Conservation (phyloP, 257 asterid genomes). For the Plantago ovata region DNA sequence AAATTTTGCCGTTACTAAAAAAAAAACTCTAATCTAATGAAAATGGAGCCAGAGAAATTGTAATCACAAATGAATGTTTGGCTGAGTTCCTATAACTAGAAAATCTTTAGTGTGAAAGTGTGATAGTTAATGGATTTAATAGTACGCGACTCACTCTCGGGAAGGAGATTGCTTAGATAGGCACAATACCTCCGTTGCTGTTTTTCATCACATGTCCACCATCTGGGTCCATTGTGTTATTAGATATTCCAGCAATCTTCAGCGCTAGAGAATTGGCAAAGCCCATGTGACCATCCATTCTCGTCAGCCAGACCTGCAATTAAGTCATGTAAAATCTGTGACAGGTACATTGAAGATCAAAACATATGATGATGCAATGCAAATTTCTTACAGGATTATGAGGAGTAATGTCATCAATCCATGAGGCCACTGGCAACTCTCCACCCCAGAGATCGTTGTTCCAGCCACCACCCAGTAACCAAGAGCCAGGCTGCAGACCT, state of each 20-base stretch:
- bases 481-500: constrained; percentile 67
- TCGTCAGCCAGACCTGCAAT: constrained; percentile 78
- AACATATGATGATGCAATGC: constrained; percentile 14
- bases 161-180: background rate
- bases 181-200: constrained; percentile 53
- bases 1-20: no score
- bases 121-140: no score
- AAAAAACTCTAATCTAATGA: no score
- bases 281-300: constrained; percentile 99
- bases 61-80: background rate
- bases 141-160: no score
- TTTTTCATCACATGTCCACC: constrained; percentile 74
- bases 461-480: constrained; percentile 99
- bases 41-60: constrained; percentile 8
- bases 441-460: constrained; percentile 97
- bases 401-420: constrained; percentile 91
- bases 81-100: constrained; percentile 17
- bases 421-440: constrained; percentile 82
- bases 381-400: constrained; percentile 65
- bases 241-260: constrained; percentile 59
- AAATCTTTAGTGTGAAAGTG: background rate
- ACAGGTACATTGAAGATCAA: constrained; percentile 14
- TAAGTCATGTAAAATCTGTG: constrained; percentile 16
- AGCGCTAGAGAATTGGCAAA: constrained; percentile 88
- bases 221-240: constrained; percentile 50